phyloP scores from a whole-genome alignment of 2,329 filamentous ascomycete species.

The Alternaria consortialis region DNA sequence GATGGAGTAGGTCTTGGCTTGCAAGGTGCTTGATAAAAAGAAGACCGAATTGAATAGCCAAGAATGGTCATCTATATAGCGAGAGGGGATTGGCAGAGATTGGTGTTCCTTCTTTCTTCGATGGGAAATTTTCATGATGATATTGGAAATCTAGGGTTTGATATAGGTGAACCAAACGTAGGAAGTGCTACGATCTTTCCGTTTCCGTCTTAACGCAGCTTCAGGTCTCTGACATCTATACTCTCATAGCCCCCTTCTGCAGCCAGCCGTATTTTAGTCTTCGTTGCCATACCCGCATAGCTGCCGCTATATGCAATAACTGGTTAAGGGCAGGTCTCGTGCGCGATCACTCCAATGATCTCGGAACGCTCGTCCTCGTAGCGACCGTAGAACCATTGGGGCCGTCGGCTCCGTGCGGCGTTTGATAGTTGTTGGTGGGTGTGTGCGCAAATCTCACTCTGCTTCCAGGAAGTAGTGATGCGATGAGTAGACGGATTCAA shows the following conservation, averaged over 20 bases:
- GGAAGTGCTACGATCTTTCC: neutral
- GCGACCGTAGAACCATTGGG: neutral
- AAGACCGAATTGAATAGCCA: neutral
- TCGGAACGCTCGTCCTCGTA: neutral
- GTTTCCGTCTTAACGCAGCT: neutral
- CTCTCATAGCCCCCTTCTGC: neutral
- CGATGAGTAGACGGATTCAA: neutral
- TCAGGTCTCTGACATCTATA: neutral
- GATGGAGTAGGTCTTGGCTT: constrained; percentile 43
- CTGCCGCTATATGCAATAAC: neutral
- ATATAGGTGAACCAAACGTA: neutral
- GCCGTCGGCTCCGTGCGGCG: neutral
- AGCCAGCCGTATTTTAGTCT: neutral
- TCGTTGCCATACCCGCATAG: neutral
- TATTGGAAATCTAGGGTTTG: constrained; percentile 2
- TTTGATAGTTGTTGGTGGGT: neutral
- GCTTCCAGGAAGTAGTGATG: neutral
- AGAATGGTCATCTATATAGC: constrained; percentile 20
- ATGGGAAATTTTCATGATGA: constrained; percentile 1
- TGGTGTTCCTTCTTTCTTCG: constrained; percentile 5
- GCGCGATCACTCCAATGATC: neutral
- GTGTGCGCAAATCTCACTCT: neutral
- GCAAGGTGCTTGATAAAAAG: constrained; percentile 25
- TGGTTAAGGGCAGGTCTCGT: neutral
- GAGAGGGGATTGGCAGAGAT: constrained; percentile 16